Evolutionary conservation across 1,139 yeast genomes (phyloP).

Genomic region (Debaryomyces singareniensis): DNA sequence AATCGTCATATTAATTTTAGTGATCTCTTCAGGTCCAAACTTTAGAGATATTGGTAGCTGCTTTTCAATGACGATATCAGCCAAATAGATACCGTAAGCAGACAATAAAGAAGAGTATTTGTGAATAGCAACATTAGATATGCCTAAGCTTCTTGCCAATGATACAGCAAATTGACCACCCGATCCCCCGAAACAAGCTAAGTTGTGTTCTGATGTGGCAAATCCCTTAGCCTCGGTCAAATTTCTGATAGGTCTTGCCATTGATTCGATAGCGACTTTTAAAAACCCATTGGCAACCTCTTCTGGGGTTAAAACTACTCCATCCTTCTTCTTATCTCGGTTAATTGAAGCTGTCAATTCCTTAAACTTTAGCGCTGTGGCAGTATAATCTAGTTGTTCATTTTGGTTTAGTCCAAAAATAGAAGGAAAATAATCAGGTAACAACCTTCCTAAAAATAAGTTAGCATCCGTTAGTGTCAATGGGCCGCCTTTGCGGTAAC

Average conservation of each 20-base stretch:
- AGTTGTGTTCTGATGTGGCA: constrained; percentile 33
- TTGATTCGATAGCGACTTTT: constrained; percentile 39
- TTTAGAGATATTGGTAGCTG: constrained; percentile 49
- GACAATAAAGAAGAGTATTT: constrained; percentile 39
- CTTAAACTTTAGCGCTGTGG: constrained; percentile 22
- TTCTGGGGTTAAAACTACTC: constrained; percentile 23
- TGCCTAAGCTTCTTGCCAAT: constrained; percentile 34
- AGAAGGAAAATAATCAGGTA: constrained; percentile 36
- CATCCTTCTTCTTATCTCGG: constrained; percentile 15
- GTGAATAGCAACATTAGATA: constrained; percentile 34
- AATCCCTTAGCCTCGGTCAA: constrained; percentile 40
- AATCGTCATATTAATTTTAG: constrained; percentile 19
- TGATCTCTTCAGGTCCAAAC: constrained; percentile 14
- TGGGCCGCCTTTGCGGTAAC: constrained; percentile 43
- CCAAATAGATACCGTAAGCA: constrained; percentile 39
- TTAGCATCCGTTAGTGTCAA: constrained; percentile 44
- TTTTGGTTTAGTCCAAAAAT: constrained; percentile 41
- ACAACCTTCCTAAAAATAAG: constrained; percentile 32
- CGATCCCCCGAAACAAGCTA: constrained; percentile 44
- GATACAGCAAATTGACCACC: constrained; percentile 41
- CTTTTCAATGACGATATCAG: constrained; percentile 52
- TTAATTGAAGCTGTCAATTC: constrained; percentile 30
- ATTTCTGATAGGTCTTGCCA: constrained; percentile 42
- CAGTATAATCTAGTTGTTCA: constrained; percentile 29
- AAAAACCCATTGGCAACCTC: constrained; percentile 40